Percentiles rank a stretch among this genome's conserved stretches.
phyloP scores from a whole-genome alignment of 768 basidiomycete genomes.

The Cystofilobasidium macerans region DNA sequence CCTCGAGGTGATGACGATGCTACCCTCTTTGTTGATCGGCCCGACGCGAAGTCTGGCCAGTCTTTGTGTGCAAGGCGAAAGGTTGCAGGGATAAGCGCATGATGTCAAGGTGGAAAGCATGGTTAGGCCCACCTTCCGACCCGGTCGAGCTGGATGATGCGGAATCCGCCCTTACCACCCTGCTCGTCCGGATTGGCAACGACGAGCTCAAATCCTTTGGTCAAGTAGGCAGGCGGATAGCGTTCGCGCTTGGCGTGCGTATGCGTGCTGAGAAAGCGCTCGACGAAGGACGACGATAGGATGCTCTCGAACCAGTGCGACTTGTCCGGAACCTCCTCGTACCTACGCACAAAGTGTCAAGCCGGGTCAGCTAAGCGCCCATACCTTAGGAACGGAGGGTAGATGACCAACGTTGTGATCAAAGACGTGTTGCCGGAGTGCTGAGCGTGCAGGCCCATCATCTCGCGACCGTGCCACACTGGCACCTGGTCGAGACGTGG shows the following conservation, averaged over 20 bases:
- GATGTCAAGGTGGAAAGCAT: not conserved
- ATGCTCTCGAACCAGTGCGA: conserved; percentile 62
- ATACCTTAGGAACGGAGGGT: not conserved
- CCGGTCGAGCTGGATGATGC: conserved; percentile 48
- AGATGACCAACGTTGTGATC: not conserved
- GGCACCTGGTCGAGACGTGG: conserved; percentile 43
- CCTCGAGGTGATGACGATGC: not conserved
- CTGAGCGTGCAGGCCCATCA: conserved; percentile 28
- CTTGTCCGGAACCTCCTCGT: conserved; percentile 52
- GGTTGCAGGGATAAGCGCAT: not conserved
- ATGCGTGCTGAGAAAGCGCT: conserved; percentile 47
- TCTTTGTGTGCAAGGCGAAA: not conserved
- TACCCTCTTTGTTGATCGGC: not conserved
- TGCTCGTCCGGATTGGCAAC: conserved; percentile 57
- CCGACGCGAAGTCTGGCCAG: not conserved
- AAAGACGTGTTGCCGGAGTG: conserved; percentile 30
- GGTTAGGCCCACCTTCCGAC: conserved; percentile 55
- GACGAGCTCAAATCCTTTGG: conserved; percentile 55
- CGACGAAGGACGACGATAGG: conserved; percentile 49
- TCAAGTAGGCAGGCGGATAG: conserved; percentile 26
- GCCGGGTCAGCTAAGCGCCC: not conserved
- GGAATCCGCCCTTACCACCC: conserved; percentile 61
- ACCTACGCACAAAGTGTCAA: conserved; percentile 38
- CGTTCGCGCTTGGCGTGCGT: conserved; percentile 11
- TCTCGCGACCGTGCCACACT: conserved; percentile 67